Evolutionary conservation across 768 basidiomycete species (phyloP), one percentile per base, ranked within the genome.

Genomic region (Lactarius hengduanensis): DNA sequence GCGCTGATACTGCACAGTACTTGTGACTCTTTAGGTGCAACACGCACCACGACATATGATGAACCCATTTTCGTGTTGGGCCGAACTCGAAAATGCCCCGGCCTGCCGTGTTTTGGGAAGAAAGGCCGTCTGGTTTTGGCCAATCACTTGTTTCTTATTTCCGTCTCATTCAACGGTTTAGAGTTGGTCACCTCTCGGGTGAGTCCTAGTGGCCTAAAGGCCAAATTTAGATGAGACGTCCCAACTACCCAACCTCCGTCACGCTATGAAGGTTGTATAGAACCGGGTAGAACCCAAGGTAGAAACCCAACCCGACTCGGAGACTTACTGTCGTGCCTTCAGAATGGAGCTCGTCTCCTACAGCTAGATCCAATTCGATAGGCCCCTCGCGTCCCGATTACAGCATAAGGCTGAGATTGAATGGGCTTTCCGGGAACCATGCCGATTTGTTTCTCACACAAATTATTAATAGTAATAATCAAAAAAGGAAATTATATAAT

Each of bases 271-370:
- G 38, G 4, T 15, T 6, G 15, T 40, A 15, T 40, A 40, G 15
- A 40, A 40, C 15, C 7, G 8, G 18, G 43, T 20, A 20, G 16
- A 20, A 38, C 13, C 9, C 36, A 9, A 13, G 18, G 43, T 9
- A 20, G 7, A 20, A 38, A 38, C 1, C 36, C 36, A 38, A 43
- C 43, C 43, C 43, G 8, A 43, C 41, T 41, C 41, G 41, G 41
- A 41, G 41, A 41, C 11, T 38, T 40, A 40, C 38, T 40, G 38
- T 15, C 11, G 38, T 40, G 38, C 1, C 43, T 92, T 90, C 75
- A 86, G 84, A 70, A 88, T 89, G 74, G 91, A 92, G 74, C 82
- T 0, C 92, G 89, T 73, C 77, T 86, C 61, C 34, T 32, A n/a
- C n/a, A n/a, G n/a, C n/a, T n/a, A n/a, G n/a, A n/a, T n/a, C n/a